phyloP scores from a whole-genome alignment of 2,329 filamentous ascomycete species.

The Massarina eburnea region DNA sequence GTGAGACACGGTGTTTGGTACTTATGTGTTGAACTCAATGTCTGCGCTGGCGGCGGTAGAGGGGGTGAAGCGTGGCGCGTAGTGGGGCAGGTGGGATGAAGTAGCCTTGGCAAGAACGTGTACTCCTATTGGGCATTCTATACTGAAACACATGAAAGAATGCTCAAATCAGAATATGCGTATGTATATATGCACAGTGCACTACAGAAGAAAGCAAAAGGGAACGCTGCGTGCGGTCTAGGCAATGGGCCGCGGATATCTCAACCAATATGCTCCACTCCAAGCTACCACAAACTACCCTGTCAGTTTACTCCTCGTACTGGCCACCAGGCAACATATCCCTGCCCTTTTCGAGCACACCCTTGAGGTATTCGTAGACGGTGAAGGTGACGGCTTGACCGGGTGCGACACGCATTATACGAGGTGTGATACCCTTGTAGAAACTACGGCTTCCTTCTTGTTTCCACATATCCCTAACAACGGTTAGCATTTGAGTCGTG shows the following conservation, averaged over 20 bases:
- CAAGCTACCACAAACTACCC: not conserved
- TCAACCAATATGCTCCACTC: conserved; percentile 1
- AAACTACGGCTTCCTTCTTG: conserved; percentile 94
- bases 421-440: conserved; percentile 98
- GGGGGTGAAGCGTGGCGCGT: not conserved
- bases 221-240: conserved; percentile 5
- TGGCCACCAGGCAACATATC: conserved; percentile 50
- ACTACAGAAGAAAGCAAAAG: not conserved
- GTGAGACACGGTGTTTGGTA: no score
- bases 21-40: not conserved
- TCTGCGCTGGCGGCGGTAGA: not conserved
- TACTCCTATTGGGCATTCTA: no score
- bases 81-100: not conserved
- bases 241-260: conserved; percentile 15
- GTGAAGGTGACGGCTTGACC: conserved; percentile 81
- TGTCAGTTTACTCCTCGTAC: conserved; percentile 50
- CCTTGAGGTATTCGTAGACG: conserved; percentile 56
- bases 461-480: conserved; percentile 56
- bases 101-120: no score
- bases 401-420: conserved; percentile 95
- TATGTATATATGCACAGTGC: not conserved
- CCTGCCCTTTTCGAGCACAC: conserved; percentile 50
- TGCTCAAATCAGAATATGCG: not conserved
- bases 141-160: not conserved
- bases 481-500: conserved; percentile 9